These are phyloP conservation scores for Fusarium sp. DNA, from an alignment of 2,329 filamentous ascomycete species.

Conservation along the genomic window DNA sequence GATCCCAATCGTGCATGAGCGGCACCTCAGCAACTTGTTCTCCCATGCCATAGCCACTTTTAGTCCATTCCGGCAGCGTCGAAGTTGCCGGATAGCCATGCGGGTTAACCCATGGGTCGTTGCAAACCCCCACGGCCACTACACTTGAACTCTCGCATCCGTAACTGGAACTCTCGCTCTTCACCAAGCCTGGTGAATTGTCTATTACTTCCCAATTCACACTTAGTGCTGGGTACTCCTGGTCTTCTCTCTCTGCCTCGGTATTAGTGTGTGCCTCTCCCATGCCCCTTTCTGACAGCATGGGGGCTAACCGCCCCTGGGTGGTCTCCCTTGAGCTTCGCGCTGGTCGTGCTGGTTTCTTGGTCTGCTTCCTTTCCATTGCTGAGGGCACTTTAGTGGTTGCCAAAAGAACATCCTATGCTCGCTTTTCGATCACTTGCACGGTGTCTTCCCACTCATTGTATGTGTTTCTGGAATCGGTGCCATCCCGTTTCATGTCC, in stretches of 20 bases:
- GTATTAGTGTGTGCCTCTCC: neutral
- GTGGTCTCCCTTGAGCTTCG: neutral
- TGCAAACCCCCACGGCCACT: neutral
- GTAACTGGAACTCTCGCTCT: neutral
- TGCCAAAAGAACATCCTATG: constrained; percentile 44
- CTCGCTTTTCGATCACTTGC: constrained; percentile 28
- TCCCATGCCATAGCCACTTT: neutral
- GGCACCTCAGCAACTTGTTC: neutral
- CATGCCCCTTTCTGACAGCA: neutral
- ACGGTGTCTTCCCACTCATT: neutral
- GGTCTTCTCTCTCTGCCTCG: neutral
- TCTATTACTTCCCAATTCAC: constrained; percentile 25
- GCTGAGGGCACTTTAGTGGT: constrained; percentile 22
- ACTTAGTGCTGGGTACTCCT: constrained; percentile 2
- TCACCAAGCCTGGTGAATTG: neutral
- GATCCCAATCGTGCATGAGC: neutral
- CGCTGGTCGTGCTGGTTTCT: neutral
- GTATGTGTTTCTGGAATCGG: neutral
- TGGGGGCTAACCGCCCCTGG: neutral
- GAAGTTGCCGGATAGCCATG: neutral
- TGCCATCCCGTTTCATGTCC: neutral
- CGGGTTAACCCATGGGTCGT: neutral
- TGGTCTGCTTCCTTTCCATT: constrained; percentile 2
- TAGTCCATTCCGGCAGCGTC: neutral
- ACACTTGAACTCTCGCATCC: neutral